Percentiles rank a stretch among this genome's conserved stretches.
Conservation (phyloP, 768 basidiomycete species). For the Calocybe cyanea region DNA sequence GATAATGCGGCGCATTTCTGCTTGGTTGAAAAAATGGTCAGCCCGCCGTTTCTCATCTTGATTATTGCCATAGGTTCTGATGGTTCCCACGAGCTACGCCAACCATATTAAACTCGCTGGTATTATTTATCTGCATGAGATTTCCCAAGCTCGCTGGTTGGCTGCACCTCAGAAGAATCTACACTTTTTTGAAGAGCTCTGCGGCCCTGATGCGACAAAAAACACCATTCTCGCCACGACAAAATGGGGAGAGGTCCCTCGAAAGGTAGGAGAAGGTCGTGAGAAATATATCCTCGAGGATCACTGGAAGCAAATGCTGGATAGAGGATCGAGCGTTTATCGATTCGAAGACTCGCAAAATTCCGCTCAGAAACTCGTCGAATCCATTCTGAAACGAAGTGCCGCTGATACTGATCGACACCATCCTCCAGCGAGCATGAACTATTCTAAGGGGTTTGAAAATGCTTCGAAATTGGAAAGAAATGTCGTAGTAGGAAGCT, state of each 20-base stretch:
- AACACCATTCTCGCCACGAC: slow-evolving; percentile 15
- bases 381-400: slow-evolving; percentile 6
- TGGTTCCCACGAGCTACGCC: slow-evolving; percentile 9
- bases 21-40: slow-evolving; percentile 5
- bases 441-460: too few relatives aligned
- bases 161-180: slow-evolving; percentile 19
- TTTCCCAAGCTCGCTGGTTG: slow-evolving; percentile 17
- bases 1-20: slow-evolving; percentile 7
- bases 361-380: slow-evolving; percentile 9
- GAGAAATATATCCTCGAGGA: slow-evolving; percentile 8
- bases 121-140: slow-evolving; percentile 17
- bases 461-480: too few relatives aligned
- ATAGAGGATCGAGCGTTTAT: background rate
- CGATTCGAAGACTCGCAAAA: slow-evolving; percentile 9
- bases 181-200: slow-evolving; percentile 14
- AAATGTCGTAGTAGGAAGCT: too few relatives aligned
- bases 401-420: slow-evolving; percentile 13
- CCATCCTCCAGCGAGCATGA: slow-evolving; percentile 5
- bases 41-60: background rate
- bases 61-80: slow-evolving; percentile 21
- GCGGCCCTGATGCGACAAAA: slow-evolving; percentile 12
- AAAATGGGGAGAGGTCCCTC: slow-evolving; percentile 10
- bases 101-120: slow-evolving; percentile 12
- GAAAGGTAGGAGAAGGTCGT: slow-evolving; percentile 3
- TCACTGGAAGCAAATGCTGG: background rate